Conservation (phyloP, 1,139 yeast genomes). For the Kodamaea fungicola region DNA sequence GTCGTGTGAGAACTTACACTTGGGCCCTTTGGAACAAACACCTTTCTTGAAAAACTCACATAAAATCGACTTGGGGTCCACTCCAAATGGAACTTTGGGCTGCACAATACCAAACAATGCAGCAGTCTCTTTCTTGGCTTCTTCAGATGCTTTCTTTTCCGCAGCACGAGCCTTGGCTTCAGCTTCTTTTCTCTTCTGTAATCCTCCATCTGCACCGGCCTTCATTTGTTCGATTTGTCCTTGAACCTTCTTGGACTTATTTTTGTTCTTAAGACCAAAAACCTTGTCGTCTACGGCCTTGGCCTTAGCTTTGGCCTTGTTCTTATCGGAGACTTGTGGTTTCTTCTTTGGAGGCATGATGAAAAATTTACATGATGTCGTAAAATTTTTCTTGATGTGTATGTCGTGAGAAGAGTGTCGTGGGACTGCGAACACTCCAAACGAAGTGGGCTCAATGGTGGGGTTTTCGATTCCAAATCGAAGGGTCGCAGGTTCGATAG, state of each 20-base stretch:
- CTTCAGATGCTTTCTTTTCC: conserved; percentile 89
- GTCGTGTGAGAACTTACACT: conserved; percentile 95
- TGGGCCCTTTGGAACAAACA: conserved; percentile 80
- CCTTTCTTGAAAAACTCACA: conserved; percentile 93
- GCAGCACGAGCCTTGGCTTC: conserved; percentile 71
- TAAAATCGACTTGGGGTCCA: conserved; percentile 90
- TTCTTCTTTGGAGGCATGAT: conserved; percentile 60
- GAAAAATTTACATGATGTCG: conserved; percentile 2
- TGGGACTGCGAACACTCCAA: background rate
- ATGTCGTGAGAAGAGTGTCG: conserved; percentile 1
- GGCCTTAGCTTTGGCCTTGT: conserved; percentile 66
- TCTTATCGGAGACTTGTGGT: conserved; percentile 52
- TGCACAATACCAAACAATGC: conserved; percentile 68
- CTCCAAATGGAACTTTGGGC: conserved; percentile 95
- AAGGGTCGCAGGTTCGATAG: too few species aligned
- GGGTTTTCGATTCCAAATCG: too few species aligned
- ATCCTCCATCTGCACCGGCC: conserved; percentile 60
- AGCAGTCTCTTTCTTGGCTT: conserved; percentile 83
- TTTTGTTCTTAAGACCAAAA: conserved; percentile 92
- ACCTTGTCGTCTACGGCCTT: conserved; percentile 83
- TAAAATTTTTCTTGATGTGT: background rate
- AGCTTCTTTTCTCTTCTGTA: conserved; percentile 71
- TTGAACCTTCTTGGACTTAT: conserved; percentile 90
- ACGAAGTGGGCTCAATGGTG: too few species aligned
- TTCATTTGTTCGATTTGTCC: conserved; percentile 73